Conservation (phyloP, 441 rosid species). For the Adansonia gregorii region DNA sequence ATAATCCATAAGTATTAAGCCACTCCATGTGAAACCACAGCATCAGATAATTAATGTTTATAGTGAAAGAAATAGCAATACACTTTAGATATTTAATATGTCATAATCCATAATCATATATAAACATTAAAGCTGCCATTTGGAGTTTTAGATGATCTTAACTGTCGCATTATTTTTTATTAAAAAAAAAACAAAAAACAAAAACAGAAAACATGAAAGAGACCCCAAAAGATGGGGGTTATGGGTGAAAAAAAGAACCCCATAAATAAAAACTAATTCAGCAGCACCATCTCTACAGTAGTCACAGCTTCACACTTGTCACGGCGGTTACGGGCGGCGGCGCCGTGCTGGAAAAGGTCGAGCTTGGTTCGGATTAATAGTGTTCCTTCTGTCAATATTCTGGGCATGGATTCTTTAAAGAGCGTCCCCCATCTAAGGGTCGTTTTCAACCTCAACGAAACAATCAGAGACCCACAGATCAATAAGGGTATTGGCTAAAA, state of each 20-base stretch:
- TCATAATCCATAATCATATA: neutral
- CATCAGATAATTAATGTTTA: neutral
- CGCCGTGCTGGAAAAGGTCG: neutral
- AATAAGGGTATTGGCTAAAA: neutral
- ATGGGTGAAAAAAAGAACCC: neutral
- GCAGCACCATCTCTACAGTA: neutral
- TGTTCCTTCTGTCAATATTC: neutral
- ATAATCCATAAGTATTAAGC: too few species aligned
- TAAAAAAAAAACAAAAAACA: neutral
- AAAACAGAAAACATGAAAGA: neutral
- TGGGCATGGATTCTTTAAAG: neutral
- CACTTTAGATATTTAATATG: neutral
- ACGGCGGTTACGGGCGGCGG: neutral
- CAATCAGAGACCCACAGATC: neutral
- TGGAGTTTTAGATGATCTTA: neutral
- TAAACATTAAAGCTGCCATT: neutral
- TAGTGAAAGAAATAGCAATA: neutral
- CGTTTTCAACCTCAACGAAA: neutral
- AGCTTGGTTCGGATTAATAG: neutral
- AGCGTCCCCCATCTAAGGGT: neutral
- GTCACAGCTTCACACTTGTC: neutral
- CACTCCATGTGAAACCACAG: neutral
- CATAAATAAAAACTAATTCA: constrained; percentile 5
- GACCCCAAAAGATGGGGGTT: neutral
- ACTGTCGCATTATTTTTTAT: neutral